These are phyloP conservation scores for Strigomonas culicis DNA, from an alignment of 208 protist genomes.

Conservation along the genomic window DNA sequence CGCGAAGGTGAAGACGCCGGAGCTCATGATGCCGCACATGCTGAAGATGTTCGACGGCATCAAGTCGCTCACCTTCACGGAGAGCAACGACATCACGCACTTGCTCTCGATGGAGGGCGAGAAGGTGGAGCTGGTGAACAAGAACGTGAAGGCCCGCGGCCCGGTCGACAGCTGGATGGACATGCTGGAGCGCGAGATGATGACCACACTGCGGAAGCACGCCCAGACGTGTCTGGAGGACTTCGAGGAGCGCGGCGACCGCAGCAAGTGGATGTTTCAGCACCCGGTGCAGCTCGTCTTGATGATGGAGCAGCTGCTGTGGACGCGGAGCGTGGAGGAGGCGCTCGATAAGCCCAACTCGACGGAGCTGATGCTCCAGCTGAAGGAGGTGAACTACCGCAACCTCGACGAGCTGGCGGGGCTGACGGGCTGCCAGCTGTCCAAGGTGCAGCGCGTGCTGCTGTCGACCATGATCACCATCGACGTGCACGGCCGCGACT, in stretches of 20 bases:
- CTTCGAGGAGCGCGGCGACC: conserved; percentile 75
- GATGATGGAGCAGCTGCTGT: conserved; percentile 93
- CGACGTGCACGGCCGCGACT: conserved; percentile 97
- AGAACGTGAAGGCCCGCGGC: conserved; percentile 94
- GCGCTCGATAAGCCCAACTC: conserved; percentile 74
- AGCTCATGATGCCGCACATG: conserved; percentile 97
- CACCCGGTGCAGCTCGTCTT: conserved; percentile 94
- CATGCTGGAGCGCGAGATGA: conserved; percentile 94
- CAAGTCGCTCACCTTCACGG: conserved; percentile 77
- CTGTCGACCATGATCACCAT: conserved; percentile 97
- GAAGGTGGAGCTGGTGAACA: conserved; percentile 86
- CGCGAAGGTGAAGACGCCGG: conserved; percentile 97
- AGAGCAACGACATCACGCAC: conserved; percentile 88
- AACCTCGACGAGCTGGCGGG: conserved; percentile 89
- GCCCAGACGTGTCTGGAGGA: conserved; percentile 88
- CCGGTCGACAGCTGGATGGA: conserved; percentile 96
- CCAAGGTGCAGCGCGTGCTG: conserved; percentile 89
- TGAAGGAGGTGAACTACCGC: conserved; percentile 73
- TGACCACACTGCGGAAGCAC: conserved; percentile 82
- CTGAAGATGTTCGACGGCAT: conserved; percentile 98
- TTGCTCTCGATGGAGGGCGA: conserved; percentile 91
- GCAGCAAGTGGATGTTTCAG: conserved; percentile 90
- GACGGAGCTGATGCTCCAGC: conserved; percentile 60
- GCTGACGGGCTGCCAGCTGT: conserved; percentile 87
- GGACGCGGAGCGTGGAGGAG: conserved; percentile 93